These are phyloP conservation scores for Phyllachora maydis DNA, from an alignment of 2,329 filamentous ascomycete genomes.

Conservation along the genomic window DNA sequence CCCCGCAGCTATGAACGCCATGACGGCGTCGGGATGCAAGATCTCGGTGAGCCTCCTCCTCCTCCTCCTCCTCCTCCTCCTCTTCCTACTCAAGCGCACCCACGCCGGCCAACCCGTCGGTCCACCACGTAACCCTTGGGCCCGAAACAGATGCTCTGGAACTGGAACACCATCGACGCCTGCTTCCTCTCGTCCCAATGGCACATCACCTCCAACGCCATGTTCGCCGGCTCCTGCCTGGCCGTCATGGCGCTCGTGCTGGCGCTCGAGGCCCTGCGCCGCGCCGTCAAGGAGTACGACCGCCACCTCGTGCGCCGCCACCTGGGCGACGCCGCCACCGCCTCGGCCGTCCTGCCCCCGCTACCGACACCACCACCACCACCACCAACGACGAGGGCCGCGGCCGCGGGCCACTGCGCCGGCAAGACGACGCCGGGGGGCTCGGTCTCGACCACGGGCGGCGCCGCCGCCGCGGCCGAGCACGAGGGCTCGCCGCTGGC, in stretches of 20 bases:
- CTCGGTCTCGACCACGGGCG: not conserved
- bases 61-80: constrained; percentile 9
- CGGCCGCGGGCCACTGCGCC: too few relatives aligned
- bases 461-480: too few relatives aligned
- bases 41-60: constrained; percentile 15
- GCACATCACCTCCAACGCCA: constrained; percentile 45
- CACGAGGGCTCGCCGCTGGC: too few relatives aligned
- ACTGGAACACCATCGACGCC: constrained; percentile 50
- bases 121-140: too few relatives aligned
- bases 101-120: too few relatives aligned
- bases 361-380: constrained; percentile 8
- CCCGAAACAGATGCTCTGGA: constrained; percentile 52
- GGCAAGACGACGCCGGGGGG: constrained; percentile 1
- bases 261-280: constrained; percentile 48
- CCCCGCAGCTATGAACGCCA: constrained; percentile 9
- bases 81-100: not conserved
- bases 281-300: constrained; percentile 51
- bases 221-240: constrained; percentile 66
- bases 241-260: constrained; percentile 56
- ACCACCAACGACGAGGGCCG: too few relatives aligned
- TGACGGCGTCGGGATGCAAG: constrained; percentile 11
- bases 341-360: constrained; percentile 4
- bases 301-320: constrained; percentile 35
- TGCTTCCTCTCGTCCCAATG: constrained; percentile 52
- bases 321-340: constrained; percentile 3